phyloP scores from a whole-genome alignment of 345 rosid genomes.

The Eucalyptus marginata region DNA sequence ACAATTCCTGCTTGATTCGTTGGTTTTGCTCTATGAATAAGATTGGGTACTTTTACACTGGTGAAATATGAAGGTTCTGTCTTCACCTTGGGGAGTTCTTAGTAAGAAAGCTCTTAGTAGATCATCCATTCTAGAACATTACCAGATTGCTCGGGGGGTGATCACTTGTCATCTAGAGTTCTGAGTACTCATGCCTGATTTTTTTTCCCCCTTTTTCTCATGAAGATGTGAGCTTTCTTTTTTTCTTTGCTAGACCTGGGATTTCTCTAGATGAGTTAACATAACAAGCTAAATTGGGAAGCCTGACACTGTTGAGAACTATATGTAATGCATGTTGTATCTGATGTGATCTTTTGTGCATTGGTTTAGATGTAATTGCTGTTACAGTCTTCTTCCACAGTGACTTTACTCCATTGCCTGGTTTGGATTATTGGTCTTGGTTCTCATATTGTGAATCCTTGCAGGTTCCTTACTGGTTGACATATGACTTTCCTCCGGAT shows the following conservation, averaged over 20 bases:
- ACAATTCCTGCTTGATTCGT: not conserved
- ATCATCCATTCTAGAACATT: not conserved
- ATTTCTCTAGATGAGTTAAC: not conserved
- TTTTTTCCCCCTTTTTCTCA: not conserved
- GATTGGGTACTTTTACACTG: not conserved
- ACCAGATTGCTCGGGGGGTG: not conserved
- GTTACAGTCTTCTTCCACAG: not conserved
- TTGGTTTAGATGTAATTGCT: not conserved
- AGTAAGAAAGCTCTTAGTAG: not conserved
- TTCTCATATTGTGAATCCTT: not conserved
- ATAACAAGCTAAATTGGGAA: not conserved
- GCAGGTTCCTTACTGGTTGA: slow-evolving; percentile 78
- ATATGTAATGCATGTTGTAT: not conserved
- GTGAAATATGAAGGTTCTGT: not conserved
- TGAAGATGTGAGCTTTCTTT: not conserved
- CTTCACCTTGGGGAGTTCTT: not conserved
- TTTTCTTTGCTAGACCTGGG: not conserved
- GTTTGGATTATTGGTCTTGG: not conserved
- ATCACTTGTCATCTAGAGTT: not conserved
- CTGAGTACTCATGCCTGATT: not conserved
- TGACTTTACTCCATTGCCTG: not conserved
- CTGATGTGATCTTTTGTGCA: not conserved
- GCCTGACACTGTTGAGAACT: not conserved
- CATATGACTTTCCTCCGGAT: slow-evolving; percentile 87
- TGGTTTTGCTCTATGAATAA: not conserved